Evolutionary conservation across 192 early-diverging fungal species (phyloP).

Genomic region (Dissophora ornata): DNA sequence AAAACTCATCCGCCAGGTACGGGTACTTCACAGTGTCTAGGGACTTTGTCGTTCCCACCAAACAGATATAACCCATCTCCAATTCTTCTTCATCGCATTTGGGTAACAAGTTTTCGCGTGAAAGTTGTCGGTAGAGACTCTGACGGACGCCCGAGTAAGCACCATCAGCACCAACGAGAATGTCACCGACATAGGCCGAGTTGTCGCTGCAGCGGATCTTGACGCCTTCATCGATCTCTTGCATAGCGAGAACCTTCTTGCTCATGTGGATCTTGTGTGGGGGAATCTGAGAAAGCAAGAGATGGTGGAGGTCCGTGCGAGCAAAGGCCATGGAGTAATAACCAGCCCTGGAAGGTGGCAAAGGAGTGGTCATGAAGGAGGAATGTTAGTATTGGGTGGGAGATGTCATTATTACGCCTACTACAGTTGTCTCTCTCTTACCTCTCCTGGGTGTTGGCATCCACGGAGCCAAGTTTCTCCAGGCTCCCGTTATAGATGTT

Average conservation of each 20-base stretch:
- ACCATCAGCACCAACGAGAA: conserved; percentile 35
- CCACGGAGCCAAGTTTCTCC: conserved; percentile 18
- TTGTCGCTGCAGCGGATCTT: conserved; percentile 30
- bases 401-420: too few relatives aligned
- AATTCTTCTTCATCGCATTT: conserved; percentile 18
- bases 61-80: conserved; percentile 23
- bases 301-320: conserved; percentile 14
- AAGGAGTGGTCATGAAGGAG: too few relatives aligned
- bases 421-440: too few relatives aligned
- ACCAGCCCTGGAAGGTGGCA: conserved; percentile 32
- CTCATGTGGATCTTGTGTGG: conserved; percentile 30
- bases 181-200: conserved; percentile 16
- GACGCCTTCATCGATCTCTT: conserved; percentile 19
- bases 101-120: conserved; percentile 10
- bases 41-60: conserved; percentile 23
- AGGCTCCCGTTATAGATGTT: conserved; percentile 12
- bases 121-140: conserved; percentile 13
- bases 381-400: too few relatives aligned
- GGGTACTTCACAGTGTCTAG: conserved; percentile 6
- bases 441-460: conserved; percentile 32
- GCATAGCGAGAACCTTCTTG: conserved; percentile 24
- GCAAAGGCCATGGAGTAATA: conserved; percentile 30
- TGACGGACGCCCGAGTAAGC: conserved; percentile 33
- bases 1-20: conserved; percentile 2
- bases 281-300: conserved; percentile 27